Percentiles rank a stretch among this genome's conserved stretches.
Evolutionary conservation across 768 basidiomycete species (phyloP).

Genomic region (Termitomyces sp.): DNA sequence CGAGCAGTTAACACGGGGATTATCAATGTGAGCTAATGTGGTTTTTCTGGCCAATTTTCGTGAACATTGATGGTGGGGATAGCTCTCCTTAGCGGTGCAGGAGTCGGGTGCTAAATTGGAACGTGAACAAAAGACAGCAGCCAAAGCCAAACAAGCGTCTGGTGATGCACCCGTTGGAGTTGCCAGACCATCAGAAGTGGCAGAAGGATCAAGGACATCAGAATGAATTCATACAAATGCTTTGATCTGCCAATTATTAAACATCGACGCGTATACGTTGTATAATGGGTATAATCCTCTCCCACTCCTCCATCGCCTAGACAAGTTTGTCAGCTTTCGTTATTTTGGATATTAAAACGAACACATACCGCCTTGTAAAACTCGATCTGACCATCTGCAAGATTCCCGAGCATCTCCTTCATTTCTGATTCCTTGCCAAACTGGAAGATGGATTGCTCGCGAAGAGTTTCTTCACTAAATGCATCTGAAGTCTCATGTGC

Average conservation of each 20-base stretch:
- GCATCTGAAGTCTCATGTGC: slow-evolving; percentile 95
- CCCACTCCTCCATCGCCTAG: slow-evolving; percentile 96
- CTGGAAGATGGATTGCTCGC: slow-evolving; percentile 89
- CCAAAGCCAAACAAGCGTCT: slow-evolving; percentile 6
- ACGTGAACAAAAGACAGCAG: slow-evolving; percentile 25
- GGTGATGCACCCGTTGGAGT: not conserved
- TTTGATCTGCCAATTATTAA: slow-evolving; percentile 27
- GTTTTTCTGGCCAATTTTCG: not conserved
- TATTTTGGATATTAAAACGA: slow-evolving; percentile 21
- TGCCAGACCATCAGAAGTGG: not conserved
- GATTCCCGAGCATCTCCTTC: slow-evolving; percentile 88
- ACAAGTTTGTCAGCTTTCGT: not conserved
- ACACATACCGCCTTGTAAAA: slow-evolving; percentile 72
- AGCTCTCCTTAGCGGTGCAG: slow-evolving; percentile 76
- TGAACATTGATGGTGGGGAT: not conserved
- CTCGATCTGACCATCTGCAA: slow-evolving; percentile 94
- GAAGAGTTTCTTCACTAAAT: slow-evolving; percentile 91
- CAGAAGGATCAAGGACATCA: not conserved
- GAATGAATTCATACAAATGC: slow-evolving; percentile 2
- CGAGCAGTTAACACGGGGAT: slow-evolving; percentile 82
- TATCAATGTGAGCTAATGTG: slow-evolving; percentile 49
- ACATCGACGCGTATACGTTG: slow-evolving; percentile 93
- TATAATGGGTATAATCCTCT: slow-evolving; percentile 87
- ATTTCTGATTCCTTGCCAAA: slow-evolving; percentile 90
- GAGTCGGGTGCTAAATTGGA: slow-evolving; percentile 70